A percentile compares a stretch with the other conserved stretches of the same genome.
These are phyloP conservation scores for Verticillium longisporum DNA, from an alignment of 2,329 filamentous ascomycete genomes.

Conservation along the genomic window DNA sequence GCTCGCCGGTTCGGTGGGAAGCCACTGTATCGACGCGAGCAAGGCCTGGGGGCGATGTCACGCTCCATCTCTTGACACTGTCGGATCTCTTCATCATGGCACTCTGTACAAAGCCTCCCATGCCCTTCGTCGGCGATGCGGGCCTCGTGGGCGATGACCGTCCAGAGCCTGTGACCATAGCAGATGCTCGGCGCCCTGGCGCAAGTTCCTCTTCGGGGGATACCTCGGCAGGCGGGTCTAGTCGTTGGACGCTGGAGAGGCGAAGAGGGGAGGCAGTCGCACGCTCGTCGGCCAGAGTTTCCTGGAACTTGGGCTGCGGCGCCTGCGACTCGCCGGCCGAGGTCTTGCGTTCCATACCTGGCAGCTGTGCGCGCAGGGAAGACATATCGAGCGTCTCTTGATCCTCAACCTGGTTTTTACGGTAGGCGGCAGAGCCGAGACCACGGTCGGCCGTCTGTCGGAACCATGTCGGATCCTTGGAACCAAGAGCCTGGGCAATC, in stretches of 20 bases:
- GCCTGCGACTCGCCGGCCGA: conserved; percentile 23
- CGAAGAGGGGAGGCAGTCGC: conserved; percentile 39
- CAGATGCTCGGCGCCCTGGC: conserved; percentile 19
- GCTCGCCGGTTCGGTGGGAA: conserved; percentile 35
- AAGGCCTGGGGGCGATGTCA: conserved; percentile 64
- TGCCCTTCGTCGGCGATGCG: conserved; percentile 85
- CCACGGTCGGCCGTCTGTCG: conserved; percentile 79
- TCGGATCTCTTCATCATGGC: conserved; percentile 98
- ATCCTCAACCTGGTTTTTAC: conserved; percentile 64
- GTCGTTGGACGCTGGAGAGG: conserved; percentile 34
- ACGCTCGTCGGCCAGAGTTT: conserved; percentile 18
- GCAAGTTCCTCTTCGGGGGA: conserved; percentile 23
- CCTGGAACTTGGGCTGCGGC: conserved; percentile 12
- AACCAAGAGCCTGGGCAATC: conserved; percentile 68
- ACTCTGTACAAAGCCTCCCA: conserved; percentile 96
- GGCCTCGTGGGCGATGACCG: conserved; percentile 49
- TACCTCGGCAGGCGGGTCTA: conserved; percentile 30
- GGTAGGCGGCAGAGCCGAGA: conserved; percentile 60
- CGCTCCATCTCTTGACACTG: conserved; percentile 95
- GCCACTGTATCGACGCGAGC: conserved; percentile 66
- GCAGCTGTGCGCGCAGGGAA: conserved; percentile 48
- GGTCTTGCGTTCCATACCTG: conserved; percentile 52
- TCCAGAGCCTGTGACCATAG: conserved; percentile 19
- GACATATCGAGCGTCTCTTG: conserved; percentile 54
- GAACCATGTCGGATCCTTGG: conserved; percentile 85